Evolutionary conservation across 306 rosid genomes (phyloP), one percentile per base, ranked within the genome.

Genomic region (Macrotyloma uniflorum): DNA sequence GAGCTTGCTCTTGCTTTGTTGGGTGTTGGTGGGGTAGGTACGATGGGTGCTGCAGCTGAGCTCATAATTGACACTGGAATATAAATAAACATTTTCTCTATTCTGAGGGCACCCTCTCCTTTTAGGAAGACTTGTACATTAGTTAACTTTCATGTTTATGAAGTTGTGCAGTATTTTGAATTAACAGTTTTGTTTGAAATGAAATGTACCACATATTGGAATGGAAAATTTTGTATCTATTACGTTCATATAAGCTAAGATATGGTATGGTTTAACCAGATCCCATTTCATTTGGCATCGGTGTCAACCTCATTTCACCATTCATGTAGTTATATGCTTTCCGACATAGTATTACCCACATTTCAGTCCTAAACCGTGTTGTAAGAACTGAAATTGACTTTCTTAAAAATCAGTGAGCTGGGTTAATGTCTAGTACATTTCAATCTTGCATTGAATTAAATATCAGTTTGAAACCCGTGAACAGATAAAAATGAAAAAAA

Each of bases 11-110:
- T 93, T 72, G 89, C 96, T 35, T 88, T 95, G 84, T 81, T 93
- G 67, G 86, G 89, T 67, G 85, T 38, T 79, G 92, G 98, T 71
- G 98, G 98, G 16, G 74, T 88, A 38, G 89, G 87, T 36, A 76
- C 97, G 7, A 87, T 95, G 93, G 98, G 96, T 4, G 94, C 97
- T 22, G 97, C 96, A 58, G 96, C 98, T 51, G 97, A 95, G 59
- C 88, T 95, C 72, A 93, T 95, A 15, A 84, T 92, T 36, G 86
- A 90, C 72, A 82, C 79, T 67, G 89, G 78, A 74, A 57, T 55
- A 73, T 94, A 73, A 85, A 70, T 70, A 11, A 42, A 12, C 7
- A 11, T 14, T 61, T 70, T 28, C 57, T 18, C 62, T 16, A 32
- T 72, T 19, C 26, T 43, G 54, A 43, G 49, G 65, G 55, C 72